Conservation (phyloP, 2,329 filamentous ascomycete species). For the Dothidotthia symphoricarpi region DNA sequence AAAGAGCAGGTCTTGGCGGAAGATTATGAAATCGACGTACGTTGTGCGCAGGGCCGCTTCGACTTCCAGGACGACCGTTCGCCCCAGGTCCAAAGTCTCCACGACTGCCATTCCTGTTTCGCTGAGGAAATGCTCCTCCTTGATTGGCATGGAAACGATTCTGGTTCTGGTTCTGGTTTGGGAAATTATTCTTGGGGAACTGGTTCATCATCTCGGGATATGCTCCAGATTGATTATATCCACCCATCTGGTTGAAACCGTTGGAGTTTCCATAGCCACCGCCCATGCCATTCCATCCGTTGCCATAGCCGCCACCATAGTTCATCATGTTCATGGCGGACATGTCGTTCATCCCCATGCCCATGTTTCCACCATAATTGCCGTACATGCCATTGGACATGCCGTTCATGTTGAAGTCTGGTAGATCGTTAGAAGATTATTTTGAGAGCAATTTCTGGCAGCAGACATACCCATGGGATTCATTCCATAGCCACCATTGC, state of each 20-base stretch:
- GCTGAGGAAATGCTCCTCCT: conserved; percentile 54
- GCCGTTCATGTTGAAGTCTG: conserved; percentile 57
- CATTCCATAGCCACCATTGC: conserved; percentile 49
- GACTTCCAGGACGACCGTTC: conserved; percentile 34
- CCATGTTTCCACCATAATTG: conserved; percentile 66
- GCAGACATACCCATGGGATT: conserved; percentile 69
- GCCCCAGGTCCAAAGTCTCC: conserved; percentile 34
- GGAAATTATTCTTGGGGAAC: conserved; percentile 61
- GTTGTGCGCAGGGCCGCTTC: conserved; percentile 28
- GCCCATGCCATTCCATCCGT: conserved; percentile 62
- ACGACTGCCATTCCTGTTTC: conserved; percentile 44
- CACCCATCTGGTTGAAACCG: conserved; percentile 52
- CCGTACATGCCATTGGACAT: conserved; percentile 86
- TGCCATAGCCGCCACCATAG: conserved; percentile 66
- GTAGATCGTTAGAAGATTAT: conserved; percentile 12
- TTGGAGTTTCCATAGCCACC: conserved; percentile 66
- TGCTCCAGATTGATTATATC: conserved; percentile 54
- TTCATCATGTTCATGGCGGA: conserved; percentile 64
- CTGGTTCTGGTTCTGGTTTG: conserved; percentile 61
- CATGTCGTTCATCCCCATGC: conserved; percentile 77
- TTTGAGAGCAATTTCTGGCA: conserved; percentile 11
- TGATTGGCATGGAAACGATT: conserved; percentile 74
- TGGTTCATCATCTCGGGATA: conserved; percentile 52
- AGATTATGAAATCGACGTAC: conserved; percentile 35
- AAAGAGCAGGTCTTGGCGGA: conserved; percentile 10